These are phyloP conservation scores for Oehlia diaphana DNA, from an alignment of 192 early-diverging fungal species.

Conservation along the genomic window DNA sequence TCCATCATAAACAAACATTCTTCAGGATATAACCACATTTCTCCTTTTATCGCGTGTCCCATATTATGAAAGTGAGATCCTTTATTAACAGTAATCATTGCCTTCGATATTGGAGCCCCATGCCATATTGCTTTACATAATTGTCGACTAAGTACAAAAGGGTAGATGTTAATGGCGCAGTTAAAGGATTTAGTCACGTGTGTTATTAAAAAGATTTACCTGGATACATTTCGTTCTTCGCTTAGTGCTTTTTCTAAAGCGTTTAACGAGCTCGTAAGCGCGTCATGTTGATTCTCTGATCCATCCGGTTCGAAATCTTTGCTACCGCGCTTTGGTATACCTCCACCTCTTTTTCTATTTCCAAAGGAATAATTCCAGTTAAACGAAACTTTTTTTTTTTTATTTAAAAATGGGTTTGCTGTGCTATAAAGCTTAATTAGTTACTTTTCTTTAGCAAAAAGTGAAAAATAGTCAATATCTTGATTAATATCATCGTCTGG, in stretches of 20 bases:
- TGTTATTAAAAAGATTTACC: conserved; percentile 6
- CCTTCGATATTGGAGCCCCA: conserved; percentile 1
- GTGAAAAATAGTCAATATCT: background rate
- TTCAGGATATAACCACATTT: conserved; percentile 45
- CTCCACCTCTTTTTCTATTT: background rate
- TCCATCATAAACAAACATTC: conserved; percentile 51
- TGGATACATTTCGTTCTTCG: conserved; percentile 34
- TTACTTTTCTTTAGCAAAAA: background rate
- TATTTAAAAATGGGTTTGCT: background rate
- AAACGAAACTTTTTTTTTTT: background rate
- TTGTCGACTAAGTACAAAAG: background rate
- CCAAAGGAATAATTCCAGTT: background rate
- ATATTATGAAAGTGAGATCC: conserved; percentile 35
- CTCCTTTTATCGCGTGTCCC: conserved; percentile 43
- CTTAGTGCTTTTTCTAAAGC: conserved; percentile 6
- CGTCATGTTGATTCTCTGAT: background rate
- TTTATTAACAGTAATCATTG: background rate
- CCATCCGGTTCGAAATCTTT: background rate
- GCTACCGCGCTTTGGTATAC: background rate
- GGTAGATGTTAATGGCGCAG: no score
- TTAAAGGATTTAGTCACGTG: background rate
- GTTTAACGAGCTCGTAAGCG: background rate
- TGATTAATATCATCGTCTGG: background rate
- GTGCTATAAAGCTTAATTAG: background rate
- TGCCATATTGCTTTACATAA: conserved; percentile 19